Evolutionary conservation across 352 stramenopile genomes (phyloP).

Genomic region (Phytophthora foliorum): DNA sequence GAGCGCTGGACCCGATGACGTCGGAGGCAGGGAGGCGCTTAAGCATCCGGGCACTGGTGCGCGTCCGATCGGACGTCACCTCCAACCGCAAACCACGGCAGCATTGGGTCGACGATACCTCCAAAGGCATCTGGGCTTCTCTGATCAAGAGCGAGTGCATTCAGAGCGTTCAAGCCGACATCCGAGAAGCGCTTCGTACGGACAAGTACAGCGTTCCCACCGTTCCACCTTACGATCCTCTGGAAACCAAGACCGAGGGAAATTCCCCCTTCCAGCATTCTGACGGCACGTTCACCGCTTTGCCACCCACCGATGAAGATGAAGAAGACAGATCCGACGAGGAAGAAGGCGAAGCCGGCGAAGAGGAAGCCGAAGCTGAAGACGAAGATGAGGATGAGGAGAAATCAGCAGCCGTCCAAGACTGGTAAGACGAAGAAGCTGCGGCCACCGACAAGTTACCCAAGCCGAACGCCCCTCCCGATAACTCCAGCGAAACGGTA

Average conservation of each 20-base stretch:
- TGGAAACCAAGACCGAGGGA: not conserved
- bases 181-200: not conserved
- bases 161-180: not conserved
- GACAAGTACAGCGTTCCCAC: not conserved
- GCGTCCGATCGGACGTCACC: not conserved
- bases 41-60: not conserved
- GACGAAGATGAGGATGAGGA: too few relatives aligned
- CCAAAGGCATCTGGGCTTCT: not conserved
- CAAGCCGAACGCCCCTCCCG: too few relatives aligned
- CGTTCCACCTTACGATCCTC: not conserved
- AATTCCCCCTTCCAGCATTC: too few relatives aligned
- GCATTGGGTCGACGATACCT: not conserved
- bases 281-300: too few relatives aligned
- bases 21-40: not conserved
- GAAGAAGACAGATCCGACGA: too few relatives aligned
- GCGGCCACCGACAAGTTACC: too few relatives aligned
- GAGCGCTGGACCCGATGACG: not conserved
- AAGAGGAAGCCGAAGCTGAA: too few relatives aligned
- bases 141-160: not conserved
- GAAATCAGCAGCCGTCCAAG: too few relatives aligned
- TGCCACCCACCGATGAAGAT: too few relatives aligned
- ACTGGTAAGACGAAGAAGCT: too few relatives aligned
- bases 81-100: not conserved
- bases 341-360: too few relatives aligned
- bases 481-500: too few relatives aligned